Conservation (phyloP, 2,329 filamentous ascomycete species). For the Calycina herbarum region DNA sequence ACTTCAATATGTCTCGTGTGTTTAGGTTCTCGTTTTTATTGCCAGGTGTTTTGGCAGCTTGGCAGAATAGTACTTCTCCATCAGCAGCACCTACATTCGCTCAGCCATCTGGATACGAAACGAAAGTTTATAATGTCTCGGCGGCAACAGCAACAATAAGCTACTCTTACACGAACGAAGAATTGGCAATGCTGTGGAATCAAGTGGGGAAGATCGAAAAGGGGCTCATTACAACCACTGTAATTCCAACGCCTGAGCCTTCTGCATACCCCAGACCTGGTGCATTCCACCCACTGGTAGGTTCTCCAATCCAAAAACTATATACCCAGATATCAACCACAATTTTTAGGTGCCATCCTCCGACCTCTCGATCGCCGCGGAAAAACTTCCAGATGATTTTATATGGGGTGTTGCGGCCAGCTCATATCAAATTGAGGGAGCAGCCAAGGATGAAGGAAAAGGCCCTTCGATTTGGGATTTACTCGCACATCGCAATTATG, state of each 20-base stretch:
- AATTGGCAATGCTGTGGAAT: conserved; percentile 47
- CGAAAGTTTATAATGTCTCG: conserved; percentile 41
- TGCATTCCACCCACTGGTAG: conserved; percentile 45
- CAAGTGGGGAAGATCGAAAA: conserved; percentile 45
- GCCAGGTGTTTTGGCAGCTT: conserved; percentile 6
- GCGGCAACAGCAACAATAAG: conserved; percentile 44
- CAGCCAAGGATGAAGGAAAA: conserved; percentile 46
- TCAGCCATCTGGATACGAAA: conserved; percentile 22
- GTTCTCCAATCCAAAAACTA: conserved; percentile 24
- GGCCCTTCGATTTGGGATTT: conserved; percentile 47
- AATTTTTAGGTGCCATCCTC: conserved; percentile 27
- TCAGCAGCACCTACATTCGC: conserved; percentile 14
- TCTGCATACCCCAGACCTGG: conserved; percentile 41
- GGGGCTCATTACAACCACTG: conserved; percentile 45
- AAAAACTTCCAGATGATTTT: conserved; percentile 45
- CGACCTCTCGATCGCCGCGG: conserved; percentile 28
- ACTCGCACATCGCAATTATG: conserved; percentile 36
- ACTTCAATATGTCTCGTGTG: not conserved
- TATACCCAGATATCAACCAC: conserved; percentile 18
- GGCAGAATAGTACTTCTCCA: not conserved
- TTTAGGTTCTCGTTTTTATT: conserved; percentile 4
- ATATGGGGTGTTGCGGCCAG: conserved; percentile 49
- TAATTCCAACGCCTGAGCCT: conserved; percentile 45
- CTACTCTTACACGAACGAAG: conserved; percentile 49
- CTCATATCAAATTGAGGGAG: conserved; percentile 49